These are phyloP conservation scores for Aspergillus phoenicis DNA, from an alignment of 2,329 filamentous ascomycete species.

Conservation along the genomic window DNA sequence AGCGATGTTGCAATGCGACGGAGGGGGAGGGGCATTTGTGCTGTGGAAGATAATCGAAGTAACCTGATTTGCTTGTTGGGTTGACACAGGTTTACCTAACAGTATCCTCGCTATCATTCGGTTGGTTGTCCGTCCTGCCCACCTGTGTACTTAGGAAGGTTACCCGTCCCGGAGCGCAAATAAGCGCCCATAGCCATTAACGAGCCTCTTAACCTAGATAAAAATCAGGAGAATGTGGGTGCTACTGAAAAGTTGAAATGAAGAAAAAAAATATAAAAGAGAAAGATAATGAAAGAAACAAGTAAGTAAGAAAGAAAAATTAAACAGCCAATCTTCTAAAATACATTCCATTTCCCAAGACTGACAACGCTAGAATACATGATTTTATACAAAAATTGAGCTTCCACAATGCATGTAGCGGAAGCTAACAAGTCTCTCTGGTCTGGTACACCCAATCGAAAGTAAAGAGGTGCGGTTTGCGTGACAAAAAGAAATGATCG, in stretches of 20 bases:
- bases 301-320: neutral
- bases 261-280: no score
- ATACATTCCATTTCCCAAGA: constrained; percentile 6
- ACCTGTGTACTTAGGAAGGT: neutral
- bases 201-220: neutral
- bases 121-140: neutral
- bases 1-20: constrained; percentile 32
- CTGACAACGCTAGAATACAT: constrained; percentile 1
- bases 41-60: constrained; percentile 17
- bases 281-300: no score
- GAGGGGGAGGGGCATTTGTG: constrained; percentile 41
- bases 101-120: constrained; percentile 1
- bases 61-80: constrained; percentile 15
- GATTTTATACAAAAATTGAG: constrained; percentile 3
- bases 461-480: neutral
- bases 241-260: neutral
- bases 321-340: neutral
- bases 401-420: neutral
- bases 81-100: constrained; percentile 5
- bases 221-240: neutral
- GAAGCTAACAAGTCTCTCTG: neutral
- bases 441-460: neutral
- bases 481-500: neutral
- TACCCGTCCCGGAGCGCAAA: constrained; percentile 7
- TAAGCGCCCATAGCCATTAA: constrained; percentile 13